Evolutionary conservation across 2,329 filamentous ascomycete species (phyloP).

Genomic region (Botrytis paeoniae): DNA sequence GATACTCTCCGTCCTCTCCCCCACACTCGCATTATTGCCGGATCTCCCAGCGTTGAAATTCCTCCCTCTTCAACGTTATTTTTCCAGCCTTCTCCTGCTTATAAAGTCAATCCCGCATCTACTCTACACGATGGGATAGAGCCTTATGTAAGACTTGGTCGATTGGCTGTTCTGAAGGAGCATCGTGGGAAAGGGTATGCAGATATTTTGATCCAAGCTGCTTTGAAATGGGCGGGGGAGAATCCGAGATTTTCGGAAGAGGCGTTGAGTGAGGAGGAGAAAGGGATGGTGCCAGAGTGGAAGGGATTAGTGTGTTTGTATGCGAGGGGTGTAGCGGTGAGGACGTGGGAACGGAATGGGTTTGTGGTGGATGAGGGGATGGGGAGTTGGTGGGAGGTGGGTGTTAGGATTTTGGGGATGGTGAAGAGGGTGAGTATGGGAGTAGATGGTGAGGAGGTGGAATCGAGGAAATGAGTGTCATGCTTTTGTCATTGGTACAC

Average conservation of each 20-base stretch:
- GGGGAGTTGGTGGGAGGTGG: constrained; percentile 80
- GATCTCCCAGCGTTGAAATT: neutral
- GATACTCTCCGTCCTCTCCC: neutral
- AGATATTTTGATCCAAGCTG: constrained; percentile 62
- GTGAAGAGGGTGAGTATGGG: constrained; percentile 41
- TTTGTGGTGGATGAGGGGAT: constrained; percentile 71
- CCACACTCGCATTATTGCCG: neutral
- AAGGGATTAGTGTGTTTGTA: constrained; percentile 75
- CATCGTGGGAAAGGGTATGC: constrained; percentile 66
- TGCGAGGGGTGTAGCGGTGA: constrained; percentile 65
- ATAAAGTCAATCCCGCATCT: constrained; percentile 39
- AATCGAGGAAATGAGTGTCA: neutral
- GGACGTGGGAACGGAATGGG: constrained; percentile 67
- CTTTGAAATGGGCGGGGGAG: constrained; percentile 62
- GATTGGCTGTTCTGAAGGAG: constrained; percentile 65
- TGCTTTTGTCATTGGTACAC: neutral
- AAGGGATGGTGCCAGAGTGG: constrained; percentile 54
- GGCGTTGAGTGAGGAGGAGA: constrained; percentile 42
- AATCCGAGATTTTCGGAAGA: constrained; percentile 53
- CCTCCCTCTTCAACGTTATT: neutral
- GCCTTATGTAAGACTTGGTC: constrained; percentile 78
- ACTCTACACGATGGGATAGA: constrained; percentile 60
- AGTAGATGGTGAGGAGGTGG: neutral
- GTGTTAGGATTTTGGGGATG: constrained; percentile 84
- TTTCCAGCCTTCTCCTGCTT: constrained; percentile 13